Conservation (phyloP, 345 rosid species). For the Erodium maritimum region DNA sequence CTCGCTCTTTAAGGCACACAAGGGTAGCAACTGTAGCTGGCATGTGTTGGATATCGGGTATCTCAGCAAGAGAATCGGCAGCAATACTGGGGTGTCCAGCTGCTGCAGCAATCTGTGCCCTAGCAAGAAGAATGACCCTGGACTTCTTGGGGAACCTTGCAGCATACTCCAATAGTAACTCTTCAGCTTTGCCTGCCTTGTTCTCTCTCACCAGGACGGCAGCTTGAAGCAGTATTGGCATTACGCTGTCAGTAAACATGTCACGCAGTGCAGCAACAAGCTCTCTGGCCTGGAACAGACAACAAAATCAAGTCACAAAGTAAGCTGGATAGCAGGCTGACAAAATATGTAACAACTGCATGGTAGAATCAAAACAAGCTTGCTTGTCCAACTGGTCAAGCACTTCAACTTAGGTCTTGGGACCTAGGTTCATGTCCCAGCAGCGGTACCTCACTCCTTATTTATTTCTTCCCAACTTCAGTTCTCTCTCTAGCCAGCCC, state of each 20-base stretch:
- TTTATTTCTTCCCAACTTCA: too few species aligned
- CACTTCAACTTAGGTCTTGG: too few species aligned
- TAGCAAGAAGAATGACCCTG: slow-evolving; percentile 56
- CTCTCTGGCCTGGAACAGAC: slow-evolving; percentile 64
- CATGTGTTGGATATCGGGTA: slow-evolving; percentile 75
- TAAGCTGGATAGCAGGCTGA: slow-evolving; percentile 15
- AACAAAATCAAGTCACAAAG: slow-evolving; percentile 22
- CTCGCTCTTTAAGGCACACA: slow-evolving; percentile 80
- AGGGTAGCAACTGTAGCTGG: slow-evolving; percentile 91
- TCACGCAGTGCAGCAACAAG: slow-evolving; percentile 50
- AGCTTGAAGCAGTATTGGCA: slow-evolving; percentile 74
- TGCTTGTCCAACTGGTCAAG: too few species aligned
- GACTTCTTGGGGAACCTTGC: slow-evolving; percentile 66
- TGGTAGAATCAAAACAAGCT: too few species aligned
- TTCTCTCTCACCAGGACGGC: slow-evolving; percentile 82
- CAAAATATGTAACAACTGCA: slow-evolving; percentile 2
- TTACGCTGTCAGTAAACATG: slow-evolving; percentile 51
- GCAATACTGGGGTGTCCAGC: slow-evolving; percentile 75
- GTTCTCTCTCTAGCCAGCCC: too few species aligned
- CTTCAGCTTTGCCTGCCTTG: slow-evolving; percentile 82
- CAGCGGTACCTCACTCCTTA: too few species aligned
- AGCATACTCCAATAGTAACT: slow-evolving; percentile 51
- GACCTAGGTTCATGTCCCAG: too few species aligned
- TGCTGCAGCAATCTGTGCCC: slow-evolving; percentile 88
- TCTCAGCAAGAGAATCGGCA: slow-evolving; percentile 65